phyloP scores from a whole-genome alignment of 352 stramenopile species.

The Pythium rhizo-oryzae region DNA sequence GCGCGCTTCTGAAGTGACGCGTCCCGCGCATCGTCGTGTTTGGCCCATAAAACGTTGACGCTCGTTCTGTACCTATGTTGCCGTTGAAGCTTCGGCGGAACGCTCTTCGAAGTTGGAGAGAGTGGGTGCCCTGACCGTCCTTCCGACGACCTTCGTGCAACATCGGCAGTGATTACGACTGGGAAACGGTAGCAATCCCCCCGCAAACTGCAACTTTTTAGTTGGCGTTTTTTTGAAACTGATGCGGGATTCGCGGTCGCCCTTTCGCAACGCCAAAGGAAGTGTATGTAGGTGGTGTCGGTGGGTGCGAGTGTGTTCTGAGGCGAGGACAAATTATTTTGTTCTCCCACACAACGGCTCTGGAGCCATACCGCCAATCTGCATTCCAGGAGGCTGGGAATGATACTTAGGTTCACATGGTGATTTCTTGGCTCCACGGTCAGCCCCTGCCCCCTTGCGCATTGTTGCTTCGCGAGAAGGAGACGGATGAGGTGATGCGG shows the following conservation, averaged over 20 bases:
- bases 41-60: too few species aligned
- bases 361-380: too few species aligned
- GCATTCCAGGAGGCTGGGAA: too few species aligned
- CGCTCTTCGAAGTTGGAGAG: constrained; percentile 2
- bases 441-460: neutral
- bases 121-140: too few species aligned
- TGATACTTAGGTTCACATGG: too few species aligned
- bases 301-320: neutral
- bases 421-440: neutral
- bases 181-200: neutral
- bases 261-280: neutral
- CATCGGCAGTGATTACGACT: neutral
- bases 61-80: neutral
- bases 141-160: neutral
- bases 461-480: neutral
- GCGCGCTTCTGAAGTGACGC: neutral
- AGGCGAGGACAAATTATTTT: neutral
- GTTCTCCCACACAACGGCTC: neutral
- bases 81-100: neutral
- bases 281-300: neutral
- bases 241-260: neutral
- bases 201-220: neutral
- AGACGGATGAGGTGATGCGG: neutral
- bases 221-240: constrained; percentile 1
- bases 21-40: neutral